Evolutionary conservation across 805 yeast species (phyloP), one percentile per base, ranked within the genome.

Genomic region (Kodamaea leandrae): DNA sequence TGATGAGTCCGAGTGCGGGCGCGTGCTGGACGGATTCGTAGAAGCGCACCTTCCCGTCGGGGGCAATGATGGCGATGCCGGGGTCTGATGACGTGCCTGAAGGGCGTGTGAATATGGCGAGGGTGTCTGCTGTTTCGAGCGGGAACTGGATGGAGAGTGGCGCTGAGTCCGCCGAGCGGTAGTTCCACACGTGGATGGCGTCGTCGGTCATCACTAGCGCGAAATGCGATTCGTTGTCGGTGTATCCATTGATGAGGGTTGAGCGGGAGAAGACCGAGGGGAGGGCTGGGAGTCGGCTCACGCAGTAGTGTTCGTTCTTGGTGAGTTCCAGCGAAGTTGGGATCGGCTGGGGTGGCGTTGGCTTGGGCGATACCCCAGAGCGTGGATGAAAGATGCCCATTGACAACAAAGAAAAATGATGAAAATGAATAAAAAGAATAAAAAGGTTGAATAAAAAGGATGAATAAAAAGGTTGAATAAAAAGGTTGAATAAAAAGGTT

Each of bases 11-110:
- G 48, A 77, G 69, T 1, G 86, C 78, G 0, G 88, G 80, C 0
- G 88, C 85, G 44, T 77, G 77, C 47, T 78, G 82, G 9, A 87
- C 78, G 40, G 86, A 77, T 53, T 86, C 95, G 65, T 83, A 84
- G 59, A 82, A 89, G 18, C 74, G 72, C 36, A 85, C 60, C 14
- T 60, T 54, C 0, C 96, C 95, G 0, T 78, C 51, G 14, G 68
- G 57, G 1, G 82, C 67, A 15, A 86, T 69, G 4, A 83, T 74
- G 5, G 84, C 80, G 28, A 88, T 61, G 7, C 96, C 96, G 0
- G 95, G 91, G 48, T 72, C 76, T 27, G 52, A 51, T 21, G 57
- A 47, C 12, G 68, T 58, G 2, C 81, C 79, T 5, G 78, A 60
- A 3, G 91, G 82, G 8, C 71, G 55, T 1, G 86, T 77, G 26